A percentile compares a stretch with the other conserved stretches of the same genome.
Evolutionary conservation across 371 early-diverging fungal genomes (phyloP).

Genomic region (Haplosporangium sp.): DNA sequence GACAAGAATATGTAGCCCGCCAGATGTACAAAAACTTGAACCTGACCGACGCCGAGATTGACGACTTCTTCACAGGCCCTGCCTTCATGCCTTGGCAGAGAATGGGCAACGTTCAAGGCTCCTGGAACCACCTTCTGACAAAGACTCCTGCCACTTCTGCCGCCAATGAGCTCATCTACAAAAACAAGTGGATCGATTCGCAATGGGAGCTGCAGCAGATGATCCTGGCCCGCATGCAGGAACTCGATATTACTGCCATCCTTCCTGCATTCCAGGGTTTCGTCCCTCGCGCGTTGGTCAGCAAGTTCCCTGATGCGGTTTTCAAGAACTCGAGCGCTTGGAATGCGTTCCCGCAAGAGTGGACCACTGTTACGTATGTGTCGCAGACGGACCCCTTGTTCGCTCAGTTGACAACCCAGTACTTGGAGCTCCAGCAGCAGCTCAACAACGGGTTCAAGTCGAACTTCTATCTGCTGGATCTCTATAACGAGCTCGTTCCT

Average conservation of each 20-base stretch:
- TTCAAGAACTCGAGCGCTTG: constrained; percentile 36
- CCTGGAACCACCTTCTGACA: constrained; percentile 34
- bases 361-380: constrained; percentile 44
- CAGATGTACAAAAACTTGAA: constrained; percentile 31
- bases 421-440: constrained; percentile 30
- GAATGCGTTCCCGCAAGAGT: constrained; percentile 27
- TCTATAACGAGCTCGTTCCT: constrained; percentile 42
- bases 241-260: constrained; percentile 28
- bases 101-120: constrained; percentile 52
- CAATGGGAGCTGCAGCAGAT: constrained; percentile 47
- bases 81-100: constrained; percentile 51
- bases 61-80: constrained; percentile 37
- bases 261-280: constrained; percentile 51
- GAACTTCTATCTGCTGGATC: constrained; percentile 39
- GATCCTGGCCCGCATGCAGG: constrained; percentile 29
- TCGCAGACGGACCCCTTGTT: constrained; percentile 41
- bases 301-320: constrained; percentile 29
- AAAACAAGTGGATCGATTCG: constrained; percentile 43
- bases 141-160: constrained; percentile 15
- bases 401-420: constrained; percentile 18
- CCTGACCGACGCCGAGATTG: constrained; percentile 31
- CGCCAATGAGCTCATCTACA: constrained; percentile 35
- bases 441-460: constrained; percentile 30
- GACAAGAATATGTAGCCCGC: constrained; percentile 43
- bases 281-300: constrained; percentile 21